Base-by-base conservation (phyloP, 116 monocot genomes). In the Posidonia oceanica region DNA sequence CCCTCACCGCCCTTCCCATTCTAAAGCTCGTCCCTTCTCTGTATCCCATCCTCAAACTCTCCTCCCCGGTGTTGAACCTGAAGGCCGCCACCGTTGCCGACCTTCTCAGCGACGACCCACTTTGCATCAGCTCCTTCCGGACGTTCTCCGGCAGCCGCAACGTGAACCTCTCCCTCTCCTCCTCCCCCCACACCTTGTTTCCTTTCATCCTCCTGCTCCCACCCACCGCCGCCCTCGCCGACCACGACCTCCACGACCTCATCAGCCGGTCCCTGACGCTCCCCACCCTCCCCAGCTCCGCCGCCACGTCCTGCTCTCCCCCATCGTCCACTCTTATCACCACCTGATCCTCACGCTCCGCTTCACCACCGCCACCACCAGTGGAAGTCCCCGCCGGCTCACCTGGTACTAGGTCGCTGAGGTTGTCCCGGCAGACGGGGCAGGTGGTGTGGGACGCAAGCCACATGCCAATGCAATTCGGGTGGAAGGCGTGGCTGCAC, bases 381-480 rank as follows among this genome's bases (percentile, higher is more conserved):
- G 48, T 48, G 48, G 48, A 48, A 48, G 48, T 48, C 8, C 3
- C 48, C 12, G 1, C 48, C 12, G 7, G 48, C 12, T 48, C 48
- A 0, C 14, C 71, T 6, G 40, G 17, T 11, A 7, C 36, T 4
- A 22, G n/a, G 72, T 40, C 39, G 44, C 66, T 42, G 65, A 88
- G 82, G 20, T 86, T 83, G 75, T 62, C 17, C 23, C 93, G 79
- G 77, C 93, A 93, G 39, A 93, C 86, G 40, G 93, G 93, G 74
- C 93, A 93, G 56, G 89, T 88, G 77, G 72, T 76, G 80, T 89
- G 89, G 54, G 82, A 69, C 0, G 74, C 63, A 23, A 93, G 93
- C 93, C 93, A 93, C 64, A 82, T 75, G 66, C 86, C 89, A 72
- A 88, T 84, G 81, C 93, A 93, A 18, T 86, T 86, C 17, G 78